Base-by-base conservation (phyloP, 1,284 basidiomycete species). In the Exobasidium cylindrosporum region DNA sequence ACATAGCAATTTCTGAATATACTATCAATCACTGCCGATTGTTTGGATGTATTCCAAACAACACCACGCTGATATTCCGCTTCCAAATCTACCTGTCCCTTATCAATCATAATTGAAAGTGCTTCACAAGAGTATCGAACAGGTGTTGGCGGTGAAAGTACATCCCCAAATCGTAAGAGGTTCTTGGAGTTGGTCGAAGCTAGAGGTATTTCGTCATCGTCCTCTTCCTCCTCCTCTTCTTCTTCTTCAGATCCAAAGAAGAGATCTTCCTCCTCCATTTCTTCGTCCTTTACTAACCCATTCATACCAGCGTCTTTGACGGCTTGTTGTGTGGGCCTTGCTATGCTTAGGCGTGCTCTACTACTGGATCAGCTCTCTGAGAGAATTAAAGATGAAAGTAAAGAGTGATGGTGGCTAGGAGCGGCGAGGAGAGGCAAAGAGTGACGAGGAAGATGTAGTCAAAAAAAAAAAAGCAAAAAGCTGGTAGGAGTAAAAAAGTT, bases 61-160 rank as follows among this genome's bases (percentile, higher is more conserved):
- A 70, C 68, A 17, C 64, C 68, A 30, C 72, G 68, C 58, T 73
- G 72, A 32, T 71, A 73, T 21, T 72, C 70, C 31, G 72, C 69
- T 35, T 73, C 69, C 23, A 73, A 62, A 35, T 73, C 72, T 44
- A 73, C 49, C 23, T 26, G 47, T 7, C 21, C 21, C 24, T 31
- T 50, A 31, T 24, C 29, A 23, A 50, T 50, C 29, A 26, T 24
- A 7, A 7, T 7, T 31, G 23, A 7, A 14, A 50, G 47, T 10
- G 47, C 47, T 31, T 50, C 47, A 21, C 47, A 50, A 23, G 47
- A 50, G 14, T 26, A 26, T 21, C 24, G 29, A 31, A 50, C 47
- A 10, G 47, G 24, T 23, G 24, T 50, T 10, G 47, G 47, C 7
- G 47, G 24, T 10, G 23, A 26, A 7, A 50, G 21, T 7, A 50